Conservation (phyloP, 371 early-diverging fungal genomes). For the Massospora cicadina region DNA sequence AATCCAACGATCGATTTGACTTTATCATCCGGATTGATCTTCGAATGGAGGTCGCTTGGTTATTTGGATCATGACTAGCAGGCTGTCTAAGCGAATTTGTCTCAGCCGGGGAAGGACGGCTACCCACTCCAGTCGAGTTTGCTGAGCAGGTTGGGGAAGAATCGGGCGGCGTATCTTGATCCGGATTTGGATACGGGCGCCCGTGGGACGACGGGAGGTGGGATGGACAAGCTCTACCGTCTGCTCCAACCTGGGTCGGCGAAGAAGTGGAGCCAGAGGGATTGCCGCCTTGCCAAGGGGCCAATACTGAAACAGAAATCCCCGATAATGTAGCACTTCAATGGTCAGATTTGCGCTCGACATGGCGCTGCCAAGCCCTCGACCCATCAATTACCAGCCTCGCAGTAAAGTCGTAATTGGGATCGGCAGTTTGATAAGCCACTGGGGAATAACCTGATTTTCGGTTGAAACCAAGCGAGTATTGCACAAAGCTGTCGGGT, state of each 20-base stretch:
- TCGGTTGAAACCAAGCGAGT: not conserved
- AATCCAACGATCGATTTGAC: too few species aligned
- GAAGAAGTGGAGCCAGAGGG: not conserved
- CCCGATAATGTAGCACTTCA: slow-evolving; percentile 1
- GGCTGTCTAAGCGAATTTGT: too few species aligned
- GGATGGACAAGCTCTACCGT: not conserved
- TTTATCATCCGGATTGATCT: too few species aligned
- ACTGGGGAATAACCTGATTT: not conserved
- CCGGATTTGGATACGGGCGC: not conserved
- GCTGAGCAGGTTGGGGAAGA: not conserved
- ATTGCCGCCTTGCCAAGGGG: not conserved
- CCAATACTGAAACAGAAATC: not conserved
- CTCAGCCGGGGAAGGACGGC: not conserved
- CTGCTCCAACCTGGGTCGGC: not conserved
- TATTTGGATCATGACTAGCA: too few species aligned
- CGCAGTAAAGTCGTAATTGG: not conserved
- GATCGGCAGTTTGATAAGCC: not conserved
- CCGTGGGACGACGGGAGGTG: not conserved
- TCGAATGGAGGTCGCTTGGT: too few species aligned
- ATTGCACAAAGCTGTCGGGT: slow-evolving; percentile 1
- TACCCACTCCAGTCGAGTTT: not conserved
- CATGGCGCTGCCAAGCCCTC: not conserved
- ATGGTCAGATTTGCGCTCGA: not conserved
- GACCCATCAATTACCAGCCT: not conserved
- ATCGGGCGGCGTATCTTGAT: not conserved